A percentile compares a stretch with the other conserved stretches of the same genome.
Conservation (phyloP, 345 rosid genomes). For the Noccaea caerulescens region DNA sequence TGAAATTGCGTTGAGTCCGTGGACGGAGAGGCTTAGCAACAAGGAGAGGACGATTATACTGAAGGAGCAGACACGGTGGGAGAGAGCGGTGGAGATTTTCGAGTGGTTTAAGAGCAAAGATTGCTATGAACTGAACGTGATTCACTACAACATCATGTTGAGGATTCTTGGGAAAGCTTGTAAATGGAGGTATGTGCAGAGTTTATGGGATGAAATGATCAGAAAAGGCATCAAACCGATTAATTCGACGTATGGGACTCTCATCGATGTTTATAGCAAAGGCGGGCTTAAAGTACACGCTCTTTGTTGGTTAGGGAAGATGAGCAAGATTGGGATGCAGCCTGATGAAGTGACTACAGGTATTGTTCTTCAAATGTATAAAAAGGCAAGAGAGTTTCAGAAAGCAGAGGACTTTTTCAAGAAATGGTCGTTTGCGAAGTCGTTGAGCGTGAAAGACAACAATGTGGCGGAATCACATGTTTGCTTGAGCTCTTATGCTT, state of each 20-base stretch:
- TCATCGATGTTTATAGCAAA: conserved; percentile 85
- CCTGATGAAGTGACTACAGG: conserved; percentile 91
- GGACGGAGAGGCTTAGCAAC: conserved; percentile 72
- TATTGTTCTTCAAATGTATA: conserved; percentile 80
- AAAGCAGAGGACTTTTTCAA: conserved; percentile 82
- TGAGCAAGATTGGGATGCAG: conserved; percentile 70
- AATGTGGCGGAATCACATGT: conserved; percentile 36
- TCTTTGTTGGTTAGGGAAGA: conserved; percentile 73
- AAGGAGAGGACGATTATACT: conserved; percentile 85
- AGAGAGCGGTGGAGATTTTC: conserved; percentile 84
- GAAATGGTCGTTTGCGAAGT: conserved; percentile 59
- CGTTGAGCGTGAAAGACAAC: conserved; percentile 25
- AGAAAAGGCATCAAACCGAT: conserved; percentile 55
- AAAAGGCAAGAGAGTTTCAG: conserved; percentile 74
- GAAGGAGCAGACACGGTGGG: conserved; percentile 85
- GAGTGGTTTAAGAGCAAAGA: conserved; percentile 78
- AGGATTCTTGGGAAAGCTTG: conserved; percentile 71
- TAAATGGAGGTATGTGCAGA: conserved; percentile 64
- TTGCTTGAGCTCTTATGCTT: conserved; percentile 64
- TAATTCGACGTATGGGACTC: conserved; percentile 84
- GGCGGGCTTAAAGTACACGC: conserved; percentile 70
- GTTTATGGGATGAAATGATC: conserved; percentile 73
- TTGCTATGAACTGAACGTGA: conserved; percentile 77
- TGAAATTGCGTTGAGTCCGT: conserved; percentile 75
- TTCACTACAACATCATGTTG: conserved; percentile 84